A percentile compares a stretch with the other conserved stretches of the same genome.
Conservation (phyloP, 2,329 filamentous ascomycete species). For the Ceratocystis diversiconidia region DNA sequence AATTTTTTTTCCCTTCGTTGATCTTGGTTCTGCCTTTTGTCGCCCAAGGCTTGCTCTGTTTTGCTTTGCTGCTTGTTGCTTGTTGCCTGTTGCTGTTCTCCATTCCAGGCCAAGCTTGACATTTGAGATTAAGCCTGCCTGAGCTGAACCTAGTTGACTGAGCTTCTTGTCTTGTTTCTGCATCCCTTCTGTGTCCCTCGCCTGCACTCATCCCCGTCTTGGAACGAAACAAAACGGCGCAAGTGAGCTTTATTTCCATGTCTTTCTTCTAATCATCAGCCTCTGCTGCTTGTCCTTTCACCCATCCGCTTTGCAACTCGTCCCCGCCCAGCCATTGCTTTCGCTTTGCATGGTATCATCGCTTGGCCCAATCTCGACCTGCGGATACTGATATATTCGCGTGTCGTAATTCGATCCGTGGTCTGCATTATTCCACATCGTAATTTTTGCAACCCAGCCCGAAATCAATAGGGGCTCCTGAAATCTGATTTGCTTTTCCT, state of each 20-base stretch:
- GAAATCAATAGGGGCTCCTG: neutral
- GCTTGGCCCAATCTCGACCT: neutral
- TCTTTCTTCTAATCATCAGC: slow-evolving; percentile 19
- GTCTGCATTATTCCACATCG: neutral
- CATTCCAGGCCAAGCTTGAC: neutral
- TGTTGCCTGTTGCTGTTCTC: neutral
- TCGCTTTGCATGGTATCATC: neutral
- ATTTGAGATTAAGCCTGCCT: neutral
- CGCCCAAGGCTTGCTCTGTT: neutral
- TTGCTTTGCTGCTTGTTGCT: neutral
- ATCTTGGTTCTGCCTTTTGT: neutral
- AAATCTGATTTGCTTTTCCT: neutral
- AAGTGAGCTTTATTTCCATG: slow-evolving; percentile 19
- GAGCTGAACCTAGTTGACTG: neutral
- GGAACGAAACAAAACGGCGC: neutral
- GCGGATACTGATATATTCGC: neutral
- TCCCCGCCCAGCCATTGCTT: neutral
- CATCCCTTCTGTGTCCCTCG: slow-evolving; percentile 6
- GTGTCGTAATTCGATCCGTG: neutral
- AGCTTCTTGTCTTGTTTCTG: slow-evolving; percentile 9
- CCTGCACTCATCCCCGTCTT: neutral
- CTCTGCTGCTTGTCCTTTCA: slow-evolving; percentile 11
- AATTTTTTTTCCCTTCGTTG: slow-evolving; percentile 11
- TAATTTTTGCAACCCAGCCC: neutral
- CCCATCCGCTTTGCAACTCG: neutral